phyloP scores from a whole-genome alignment of 1,284 basidiomycete genomes.

The Caloboletus inedulis region DNA sequence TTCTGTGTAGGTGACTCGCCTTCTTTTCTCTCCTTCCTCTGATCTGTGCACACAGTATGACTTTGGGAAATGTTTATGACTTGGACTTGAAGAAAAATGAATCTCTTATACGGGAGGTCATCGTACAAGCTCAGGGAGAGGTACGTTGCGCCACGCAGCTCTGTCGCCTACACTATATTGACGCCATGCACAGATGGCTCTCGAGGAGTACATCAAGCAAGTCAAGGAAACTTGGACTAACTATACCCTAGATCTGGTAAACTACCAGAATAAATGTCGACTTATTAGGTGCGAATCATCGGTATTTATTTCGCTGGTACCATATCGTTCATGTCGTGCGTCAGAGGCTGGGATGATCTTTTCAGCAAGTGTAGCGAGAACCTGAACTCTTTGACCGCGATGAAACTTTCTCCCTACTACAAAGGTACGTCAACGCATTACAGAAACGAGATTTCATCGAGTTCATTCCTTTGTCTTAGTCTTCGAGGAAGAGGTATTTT shows the following conservation, averaged over 20 bases:
- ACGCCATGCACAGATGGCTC: conserved; percentile 64
- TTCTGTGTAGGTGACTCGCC: conserved; percentile 52
- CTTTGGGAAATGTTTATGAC: conserved; percentile 95
- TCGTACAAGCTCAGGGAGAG: conserved; percentile 98
- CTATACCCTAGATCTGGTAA: conserved; percentile 94
- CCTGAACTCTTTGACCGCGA: conserved; percentile 91
- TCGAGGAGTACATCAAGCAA: conserved; percentile 92
- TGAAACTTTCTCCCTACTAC: conserved; percentile 97
- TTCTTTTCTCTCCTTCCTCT: conserved; percentile 1
- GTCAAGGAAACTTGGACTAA: conserved; percentile 97
- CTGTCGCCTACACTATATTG: not conserved
- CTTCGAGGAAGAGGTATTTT: conserved; percentile 82
- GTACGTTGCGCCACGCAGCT: conserved; percentile 37
- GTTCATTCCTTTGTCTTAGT: conserved; percentile 44
- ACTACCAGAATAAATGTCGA: conserved; percentile 98
- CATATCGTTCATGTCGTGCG: conserved; percentile 13
- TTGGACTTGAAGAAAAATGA: conserved; percentile 96
- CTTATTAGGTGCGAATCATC: conserved; percentile 69
- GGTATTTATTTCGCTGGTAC: not conserved
- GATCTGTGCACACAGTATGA: conserved; percentile 62
- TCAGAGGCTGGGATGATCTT: conserved; percentile 94
- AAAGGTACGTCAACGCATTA: conserved; percentile 56
- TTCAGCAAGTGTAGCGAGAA: conserved; percentile 97
- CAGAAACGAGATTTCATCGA: not conserved
- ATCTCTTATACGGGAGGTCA: conserved; percentile 86